phyloP scores from a whole-genome alignment of 2,329 filamentous ascomycete genomes.

The Clonostachys sp. region DNA sequence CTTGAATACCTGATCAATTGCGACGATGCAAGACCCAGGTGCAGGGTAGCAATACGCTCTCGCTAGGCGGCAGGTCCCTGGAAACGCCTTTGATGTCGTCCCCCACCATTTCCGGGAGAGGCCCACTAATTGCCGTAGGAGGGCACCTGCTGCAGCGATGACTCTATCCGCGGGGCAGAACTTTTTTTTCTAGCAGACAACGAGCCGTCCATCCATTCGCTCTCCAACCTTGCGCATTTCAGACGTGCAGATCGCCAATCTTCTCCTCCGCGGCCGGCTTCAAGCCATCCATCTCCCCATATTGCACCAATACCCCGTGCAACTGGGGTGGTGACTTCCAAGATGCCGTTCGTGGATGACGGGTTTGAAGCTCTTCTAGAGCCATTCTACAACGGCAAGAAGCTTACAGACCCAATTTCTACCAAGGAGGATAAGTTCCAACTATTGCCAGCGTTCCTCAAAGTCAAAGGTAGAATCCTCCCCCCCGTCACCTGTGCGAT shows the following conservation, averaged over 20 bases:
- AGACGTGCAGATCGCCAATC: not conserved
- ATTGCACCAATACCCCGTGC: slow-evolving; percentile 13
- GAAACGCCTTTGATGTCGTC: not conserved
- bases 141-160: not conserved
- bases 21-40: too few relatives aligned
- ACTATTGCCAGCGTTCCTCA: slow-evolving; percentile 91
- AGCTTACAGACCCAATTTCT: slow-evolving; percentile 60
- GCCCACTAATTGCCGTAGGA: not conserved
- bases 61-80: too few relatives aligned
- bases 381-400: slow-evolving; percentile 66
- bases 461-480: slow-evolving; percentile 69
- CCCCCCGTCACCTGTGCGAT: not conserved
- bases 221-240: not conserved
- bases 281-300: not conserved
- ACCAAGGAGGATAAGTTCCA: slow-evolving; percentile 90
- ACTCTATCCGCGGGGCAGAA: slow-evolving; percentile 1
- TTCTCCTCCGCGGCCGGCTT: not conserved
- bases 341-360: slow-evolving; percentile 53
- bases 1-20: too few relatives aligned
- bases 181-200: not conserved
- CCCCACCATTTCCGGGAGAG: slow-evolving; percentile 1
- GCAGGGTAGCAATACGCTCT: too few relatives aligned
- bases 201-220: too few relatives aligned
- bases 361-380: slow-evolving; percentile 63
- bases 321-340: slow-evolving; percentile 21